Conservation (phyloP, 2,329 filamentous ascomycete genomes). For the Xylaria sp. region DNA sequence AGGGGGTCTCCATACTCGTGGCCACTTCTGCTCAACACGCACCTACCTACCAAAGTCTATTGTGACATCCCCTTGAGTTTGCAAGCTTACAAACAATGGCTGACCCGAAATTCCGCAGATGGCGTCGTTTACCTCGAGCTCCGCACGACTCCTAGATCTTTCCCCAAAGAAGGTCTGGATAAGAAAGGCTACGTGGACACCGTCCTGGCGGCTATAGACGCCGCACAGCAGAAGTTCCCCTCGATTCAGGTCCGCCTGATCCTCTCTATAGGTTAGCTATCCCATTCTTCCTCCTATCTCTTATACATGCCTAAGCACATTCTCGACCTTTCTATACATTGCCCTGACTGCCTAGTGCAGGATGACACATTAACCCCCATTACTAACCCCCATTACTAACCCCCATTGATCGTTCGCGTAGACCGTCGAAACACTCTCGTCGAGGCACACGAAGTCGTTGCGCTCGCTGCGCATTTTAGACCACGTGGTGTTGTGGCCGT, state of each 20-base stretch:
- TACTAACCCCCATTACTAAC: background rate
- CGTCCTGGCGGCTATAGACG: constrained; percentile 67
- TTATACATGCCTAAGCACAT: no score
- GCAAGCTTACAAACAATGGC: no score
- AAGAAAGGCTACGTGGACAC: constrained; percentile 68
- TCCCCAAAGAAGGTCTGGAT: constrained; percentile 58
- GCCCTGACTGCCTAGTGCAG: no score
- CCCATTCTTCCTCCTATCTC: background rate
- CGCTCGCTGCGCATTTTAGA: constrained; percentile 63
- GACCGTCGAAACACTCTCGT: constrained; percentile 67
- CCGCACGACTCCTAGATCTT: constrained; percentile 76
- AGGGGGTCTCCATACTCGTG: background rate
- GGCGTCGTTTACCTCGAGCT: constrained; percentile 82
- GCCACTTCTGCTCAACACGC: no score
- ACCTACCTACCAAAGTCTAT: no score
- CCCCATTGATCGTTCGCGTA: constrained; percentile 47
- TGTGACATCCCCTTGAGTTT: no score
- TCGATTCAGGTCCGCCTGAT: constrained; percentile 69
- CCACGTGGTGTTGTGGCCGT: constrained; percentile 69
- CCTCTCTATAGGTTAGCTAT: constrained; percentile 55
- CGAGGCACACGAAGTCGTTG: constrained; percentile 68
- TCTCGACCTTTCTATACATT: no score
- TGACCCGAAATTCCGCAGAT: constrained; percentile 44
- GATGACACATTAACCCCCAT: no score
- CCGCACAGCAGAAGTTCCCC: constrained; percentile 36